These are phyloP conservation scores for Acorus calamus DNA, from an alignment of 106 monocot species.

Conservation along the genomic window DNA sequence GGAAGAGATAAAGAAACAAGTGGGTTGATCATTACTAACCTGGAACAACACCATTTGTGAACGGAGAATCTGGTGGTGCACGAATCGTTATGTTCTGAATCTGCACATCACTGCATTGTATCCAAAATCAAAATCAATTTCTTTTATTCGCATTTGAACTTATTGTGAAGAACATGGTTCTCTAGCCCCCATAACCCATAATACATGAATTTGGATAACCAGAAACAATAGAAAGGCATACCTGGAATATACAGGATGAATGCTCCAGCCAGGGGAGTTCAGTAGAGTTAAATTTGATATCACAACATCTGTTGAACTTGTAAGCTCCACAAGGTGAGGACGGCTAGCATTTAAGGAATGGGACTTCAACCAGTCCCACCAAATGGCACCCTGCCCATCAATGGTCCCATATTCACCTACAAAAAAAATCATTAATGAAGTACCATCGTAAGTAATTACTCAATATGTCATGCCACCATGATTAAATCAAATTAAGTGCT, in stretches of 20 bases:
- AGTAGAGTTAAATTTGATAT: conserved; percentile 67
- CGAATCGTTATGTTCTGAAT: conserved; percentile 63
- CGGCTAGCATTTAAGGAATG: conserved; percentile 48
- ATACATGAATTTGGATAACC: too few species aligned
- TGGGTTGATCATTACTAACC: conserved; percentile 30
- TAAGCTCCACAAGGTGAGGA: conserved; percentile 62
- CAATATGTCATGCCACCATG: too few species aligned
- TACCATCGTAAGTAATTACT: not conserved
- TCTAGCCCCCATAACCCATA: too few species aligned
- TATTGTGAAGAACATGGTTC: too few species aligned
- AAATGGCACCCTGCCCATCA: conserved; percentile 67
- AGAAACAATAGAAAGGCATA: conserved; percentile 1
- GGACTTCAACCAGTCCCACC: conserved; percentile 67
- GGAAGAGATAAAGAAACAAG: not conserved
- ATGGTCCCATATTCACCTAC: conserved; percentile 70
- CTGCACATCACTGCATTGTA: conserved; percentile 45
- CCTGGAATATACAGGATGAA: conserved; percentile 74
- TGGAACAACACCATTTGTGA: conserved; percentile 81
- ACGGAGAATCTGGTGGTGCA: conserved; percentile 43
- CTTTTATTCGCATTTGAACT: too few species aligned
- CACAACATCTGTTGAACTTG: conserved; percentile 32
- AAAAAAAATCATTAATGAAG: too few species aligned
- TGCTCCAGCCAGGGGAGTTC: conserved; percentile 61
- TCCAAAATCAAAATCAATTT: conserved; percentile 3
- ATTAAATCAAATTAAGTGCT: conserved; percentile 2